These are phyloP conservation scores for Allium fistulosum DNA, from an alignment of 106 monocot genomes.

Conservation along the genomic window DNA sequence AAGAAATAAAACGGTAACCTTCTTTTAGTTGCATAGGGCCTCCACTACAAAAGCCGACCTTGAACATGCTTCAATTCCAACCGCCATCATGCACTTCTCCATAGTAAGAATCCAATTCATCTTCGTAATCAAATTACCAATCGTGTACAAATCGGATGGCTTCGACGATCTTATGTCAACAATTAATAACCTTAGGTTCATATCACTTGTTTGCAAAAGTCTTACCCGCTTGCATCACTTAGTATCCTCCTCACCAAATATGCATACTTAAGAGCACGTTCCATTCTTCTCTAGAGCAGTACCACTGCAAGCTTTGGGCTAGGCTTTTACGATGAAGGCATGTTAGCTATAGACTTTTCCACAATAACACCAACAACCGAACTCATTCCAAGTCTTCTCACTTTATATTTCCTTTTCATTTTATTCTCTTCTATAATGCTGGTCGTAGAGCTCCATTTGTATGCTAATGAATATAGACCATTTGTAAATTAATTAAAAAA, in stretches of 20 bases:
- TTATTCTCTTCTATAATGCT: too few relatives aligned
- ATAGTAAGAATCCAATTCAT: constrained; percentile 88
- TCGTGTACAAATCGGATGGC: constrained; percentile 88
- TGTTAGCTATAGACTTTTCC: too few relatives aligned
- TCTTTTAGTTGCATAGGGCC: not conserved
- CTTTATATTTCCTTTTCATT: too few relatives aligned
- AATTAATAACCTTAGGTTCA: constrained; percentile 58
- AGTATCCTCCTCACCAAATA: constrained; percentile 95
- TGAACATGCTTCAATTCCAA: constrained; percentile 84
- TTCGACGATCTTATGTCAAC: constrained; percentile 89
- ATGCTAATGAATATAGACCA: too few relatives aligned
- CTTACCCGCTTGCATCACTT: constrained; percentile 93
- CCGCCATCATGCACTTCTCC: constrained; percentile 95
- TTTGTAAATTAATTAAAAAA: too few relatives aligned
- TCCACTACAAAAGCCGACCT: constrained; percentile 63
- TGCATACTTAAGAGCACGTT: constrained; percentile 59
- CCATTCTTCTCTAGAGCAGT: constrained; percentile 90
- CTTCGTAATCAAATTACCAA: constrained; percentile 80
- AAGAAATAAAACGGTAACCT: too few relatives aligned
- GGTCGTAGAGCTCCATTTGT: too few relatives aligned
- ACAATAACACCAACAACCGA: too few relatives aligned
- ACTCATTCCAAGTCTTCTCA: too few relatives aligned
- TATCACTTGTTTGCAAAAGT: constrained; percentile 86
- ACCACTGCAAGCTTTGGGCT: too few relatives aligned
- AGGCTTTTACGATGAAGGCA: too few relatives aligned